Conservation (phyloP, 192 early-diverging fungal genomes). For the Geranomyces variabilis region DNA sequence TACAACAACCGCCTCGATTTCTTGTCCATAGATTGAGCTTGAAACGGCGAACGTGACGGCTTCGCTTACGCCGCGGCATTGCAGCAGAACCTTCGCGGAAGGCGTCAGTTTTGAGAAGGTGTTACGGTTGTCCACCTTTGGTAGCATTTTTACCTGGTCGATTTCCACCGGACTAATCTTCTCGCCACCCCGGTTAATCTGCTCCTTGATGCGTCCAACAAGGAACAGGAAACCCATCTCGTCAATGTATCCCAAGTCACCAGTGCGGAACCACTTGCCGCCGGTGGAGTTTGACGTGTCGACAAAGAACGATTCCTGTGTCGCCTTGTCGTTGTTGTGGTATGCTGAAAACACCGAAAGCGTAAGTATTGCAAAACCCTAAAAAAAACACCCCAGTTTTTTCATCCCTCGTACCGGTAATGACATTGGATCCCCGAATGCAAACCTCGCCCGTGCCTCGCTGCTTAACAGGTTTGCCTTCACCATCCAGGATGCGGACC, state of each 20-base stretch:
- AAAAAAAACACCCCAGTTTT: too few species aligned
- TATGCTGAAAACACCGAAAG: constrained; percentile 61
- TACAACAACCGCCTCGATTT: constrained; percentile 76
- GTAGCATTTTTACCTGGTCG: constrained; percentile 42
- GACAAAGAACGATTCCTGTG: constrained; percentile 70
- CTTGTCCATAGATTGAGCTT: constrained; percentile 80
- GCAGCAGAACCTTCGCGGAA: constrained; percentile 55
- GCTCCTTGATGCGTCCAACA: constrained; percentile 86
- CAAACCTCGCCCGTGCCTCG: constrained; percentile 76
- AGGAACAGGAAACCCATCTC: constrained; percentile 71
- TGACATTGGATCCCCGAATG: constrained; percentile 81
- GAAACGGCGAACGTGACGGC: constrained; percentile 77
- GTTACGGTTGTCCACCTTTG: too few species aligned
- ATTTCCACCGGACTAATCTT: constrained; percentile 90
- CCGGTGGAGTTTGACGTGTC: not conserved
- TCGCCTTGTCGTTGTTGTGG: constrained; percentile 80
- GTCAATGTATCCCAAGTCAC: constrained; percentile 82
- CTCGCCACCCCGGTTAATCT: constrained; percentile 89
- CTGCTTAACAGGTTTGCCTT: constrained; percentile 48
- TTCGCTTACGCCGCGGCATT: constrained; percentile 70
- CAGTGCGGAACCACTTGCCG: constrained; percentile 77
- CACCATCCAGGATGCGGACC: constrained; percentile 66
- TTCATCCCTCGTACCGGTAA: constrained; percentile 42
- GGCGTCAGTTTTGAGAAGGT: not conserved
- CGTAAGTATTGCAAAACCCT: not conserved